Conservation (phyloP, 116 monocot species). For the Phalaenopsis hybrid region DNA sequence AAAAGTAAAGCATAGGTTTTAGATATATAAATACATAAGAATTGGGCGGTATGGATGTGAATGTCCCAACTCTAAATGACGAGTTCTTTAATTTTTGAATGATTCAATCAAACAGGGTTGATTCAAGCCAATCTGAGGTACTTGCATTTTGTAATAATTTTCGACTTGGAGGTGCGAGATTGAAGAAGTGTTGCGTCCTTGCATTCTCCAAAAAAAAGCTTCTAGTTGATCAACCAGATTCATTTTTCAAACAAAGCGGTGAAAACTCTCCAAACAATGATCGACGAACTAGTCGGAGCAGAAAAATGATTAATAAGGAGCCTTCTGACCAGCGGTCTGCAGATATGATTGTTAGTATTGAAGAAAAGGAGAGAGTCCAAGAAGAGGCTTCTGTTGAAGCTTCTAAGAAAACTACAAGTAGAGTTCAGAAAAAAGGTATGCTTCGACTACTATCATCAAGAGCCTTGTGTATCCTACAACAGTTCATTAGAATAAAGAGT, state of each 20-base stretch:
- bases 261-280: constrained; percentile 23
- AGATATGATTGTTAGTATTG: background rate
- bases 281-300: constrained; percentile 33
- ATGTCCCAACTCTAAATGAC: too few species aligned
- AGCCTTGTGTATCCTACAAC: background rate
- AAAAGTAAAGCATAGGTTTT: too few species aligned
- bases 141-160: constrained; percentile 1
- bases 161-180: constrained; percentile 12
- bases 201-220: constrained; percentile 31
- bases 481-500: background rate
- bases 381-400: constrained; percentile 8
- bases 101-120: constrained; percentile 22
- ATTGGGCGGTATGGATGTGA: too few species aligned
- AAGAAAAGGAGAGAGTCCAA: constrained; percentile 9
- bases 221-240: constrained; percentile 16
- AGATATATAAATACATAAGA: too few species aligned
- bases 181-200: constrained; percentile 17
- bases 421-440: constrained; percentile 53
- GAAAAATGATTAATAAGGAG: constrained; percentile 43
- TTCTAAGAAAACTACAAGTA: constrained; percentile 37
- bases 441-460: background rate
- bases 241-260: constrained; percentile 17
- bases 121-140: constrained; percentile 7
- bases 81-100: too few species aligned
- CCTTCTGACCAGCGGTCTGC: constrained; percentile 11